Evolutionary conservation across 148 eudicot genomes (phyloP).

Genomic region (Talinum fruticosum): DNA sequence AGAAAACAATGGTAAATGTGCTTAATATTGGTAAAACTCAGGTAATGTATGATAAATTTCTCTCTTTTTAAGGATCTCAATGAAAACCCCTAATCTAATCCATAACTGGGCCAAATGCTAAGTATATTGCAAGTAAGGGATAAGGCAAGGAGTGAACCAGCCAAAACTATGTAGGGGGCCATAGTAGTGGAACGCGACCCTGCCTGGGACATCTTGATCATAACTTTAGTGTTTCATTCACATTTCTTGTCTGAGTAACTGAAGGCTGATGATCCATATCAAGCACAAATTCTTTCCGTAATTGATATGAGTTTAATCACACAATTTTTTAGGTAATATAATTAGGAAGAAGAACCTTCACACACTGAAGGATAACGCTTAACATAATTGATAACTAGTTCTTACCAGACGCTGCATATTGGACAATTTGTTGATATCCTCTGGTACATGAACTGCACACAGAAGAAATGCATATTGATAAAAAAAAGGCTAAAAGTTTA

Average conservation of each 20-base stretch:
- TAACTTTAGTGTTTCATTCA: not conserved
- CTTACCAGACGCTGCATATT: constrained; percentile 97
- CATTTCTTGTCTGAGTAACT: not conserved
- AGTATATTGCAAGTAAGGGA: not conserved
- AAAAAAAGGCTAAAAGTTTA: not conserved
- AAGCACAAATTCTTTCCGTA: too few species aligned
- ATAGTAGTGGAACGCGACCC: not conserved
- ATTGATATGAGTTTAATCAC: too few species aligned
- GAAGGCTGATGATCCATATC: not conserved
- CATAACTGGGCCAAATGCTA: not conserved
- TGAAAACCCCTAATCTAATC: not conserved
- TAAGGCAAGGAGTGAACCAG: not conserved
- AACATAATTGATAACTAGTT: too few species aligned
- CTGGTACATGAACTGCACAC: constrained; percentile 75
- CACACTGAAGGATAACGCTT: too few species aligned
- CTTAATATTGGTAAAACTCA: not conserved
- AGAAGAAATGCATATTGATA: not conserved
- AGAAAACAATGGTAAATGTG: not conserved
- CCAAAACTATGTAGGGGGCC: not conserved
- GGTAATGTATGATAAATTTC: not conserved
- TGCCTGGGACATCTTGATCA: not conserved
- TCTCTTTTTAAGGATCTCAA: not conserved
- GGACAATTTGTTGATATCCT: constrained; percentile 74
- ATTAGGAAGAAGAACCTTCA: too few species aligned
- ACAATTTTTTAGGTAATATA: too few species aligned